Conservation (phyloP, 75 land plant genomes). For the Cupressus sempervirens region DNA sequence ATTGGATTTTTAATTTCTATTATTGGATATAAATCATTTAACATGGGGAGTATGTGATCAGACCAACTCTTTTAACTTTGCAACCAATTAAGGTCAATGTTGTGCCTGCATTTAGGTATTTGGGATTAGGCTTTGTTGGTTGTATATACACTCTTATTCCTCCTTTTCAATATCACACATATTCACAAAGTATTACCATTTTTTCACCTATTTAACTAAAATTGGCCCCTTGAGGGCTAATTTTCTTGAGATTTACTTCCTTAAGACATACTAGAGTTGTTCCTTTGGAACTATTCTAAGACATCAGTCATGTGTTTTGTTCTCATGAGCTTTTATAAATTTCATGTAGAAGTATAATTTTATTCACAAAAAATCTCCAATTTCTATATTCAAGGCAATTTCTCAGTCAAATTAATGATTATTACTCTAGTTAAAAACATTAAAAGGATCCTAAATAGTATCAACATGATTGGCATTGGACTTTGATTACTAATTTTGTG, state of each 20-base stretch:
- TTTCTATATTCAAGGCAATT: background rate
- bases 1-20: background rate
- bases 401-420: background rate
- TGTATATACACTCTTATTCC: background rate
- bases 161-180: background rate
- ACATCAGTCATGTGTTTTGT: background rate
- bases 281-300: background rate
- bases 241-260: background rate
- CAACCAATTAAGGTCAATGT: background rate
- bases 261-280: background rate
- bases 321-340: background rate
- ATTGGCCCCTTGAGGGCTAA: background rate
- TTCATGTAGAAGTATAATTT: background rate
- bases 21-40: background rate
- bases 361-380: background rate
- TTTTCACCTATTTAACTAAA: background rate
- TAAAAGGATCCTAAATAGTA: background rate
- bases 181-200: background rate
- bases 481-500: background rate
- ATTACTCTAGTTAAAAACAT: background rate
- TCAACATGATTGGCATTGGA: background rate
- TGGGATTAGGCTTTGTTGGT: background rate
- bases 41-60: background rate
- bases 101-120: background rate
- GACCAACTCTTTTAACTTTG: background rate